These are phyloP conservation scores for Backusella tuberculispora DNA, from an alignment of 192 early-diverging fungal genomes.

Conservation along the genomic window DNA sequence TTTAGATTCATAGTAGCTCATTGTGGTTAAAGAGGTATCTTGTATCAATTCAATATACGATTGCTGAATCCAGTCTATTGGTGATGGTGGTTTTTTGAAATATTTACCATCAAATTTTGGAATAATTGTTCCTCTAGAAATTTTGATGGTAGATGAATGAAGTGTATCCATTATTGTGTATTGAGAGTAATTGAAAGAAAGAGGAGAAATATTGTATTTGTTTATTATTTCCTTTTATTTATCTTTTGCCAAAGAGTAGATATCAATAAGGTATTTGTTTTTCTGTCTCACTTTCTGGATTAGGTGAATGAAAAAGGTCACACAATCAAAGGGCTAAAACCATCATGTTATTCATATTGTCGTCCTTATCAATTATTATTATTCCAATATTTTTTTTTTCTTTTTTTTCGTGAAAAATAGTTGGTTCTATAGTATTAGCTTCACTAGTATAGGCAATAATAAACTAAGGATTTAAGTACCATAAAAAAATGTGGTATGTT, in stretches of 20 bases:
- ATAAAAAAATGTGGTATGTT: no score
- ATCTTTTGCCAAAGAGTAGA: background rate
- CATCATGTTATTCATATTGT: no score
- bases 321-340: background rate
- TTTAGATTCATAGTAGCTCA: constrained; percentile 10
- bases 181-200: background rate
- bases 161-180: background rate
- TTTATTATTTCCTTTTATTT: background rate
- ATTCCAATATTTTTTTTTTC: background rate
- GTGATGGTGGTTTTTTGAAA: background rate
- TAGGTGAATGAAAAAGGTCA: background rate
- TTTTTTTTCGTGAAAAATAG: background rate
- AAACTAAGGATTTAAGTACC: no score
- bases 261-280: constrained; percentile 13
- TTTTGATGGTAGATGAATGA: constrained; percentile 4
- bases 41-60: constrained; percentile 17
- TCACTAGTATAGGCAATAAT: no score
- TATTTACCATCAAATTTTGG: background rate
- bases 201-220: background rate
- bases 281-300: background rate
- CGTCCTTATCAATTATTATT: background rate
- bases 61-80: constrained; percentile 15
- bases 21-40: constrained; percentile 1
- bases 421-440: no score
- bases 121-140: constrained; percentile 3